Conservation (phyloP, 1,284 basidiomycete species). For the Singerocomus inundabilis region DNA sequence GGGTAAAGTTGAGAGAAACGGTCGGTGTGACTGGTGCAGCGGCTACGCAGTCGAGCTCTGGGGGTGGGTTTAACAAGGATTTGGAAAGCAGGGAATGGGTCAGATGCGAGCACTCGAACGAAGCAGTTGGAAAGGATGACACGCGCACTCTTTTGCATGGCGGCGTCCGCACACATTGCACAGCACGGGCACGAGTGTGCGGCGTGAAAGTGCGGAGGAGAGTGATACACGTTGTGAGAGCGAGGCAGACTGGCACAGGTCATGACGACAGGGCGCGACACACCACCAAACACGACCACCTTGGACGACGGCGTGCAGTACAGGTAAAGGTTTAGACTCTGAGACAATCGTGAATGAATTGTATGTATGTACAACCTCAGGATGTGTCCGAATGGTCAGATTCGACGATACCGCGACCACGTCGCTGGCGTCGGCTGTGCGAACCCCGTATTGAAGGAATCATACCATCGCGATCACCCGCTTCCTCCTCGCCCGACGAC, state of each 20-base stretch:
- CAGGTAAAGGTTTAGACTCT: no score
- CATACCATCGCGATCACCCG: conserved; percentile 5
- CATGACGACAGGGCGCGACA: no score
- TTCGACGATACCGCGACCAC: conserved; percentile 8
- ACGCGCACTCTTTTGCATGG: conserved; percentile 31
- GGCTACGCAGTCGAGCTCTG: conserved; percentile 8
- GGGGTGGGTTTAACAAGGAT: conserved; percentile 1
- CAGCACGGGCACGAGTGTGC: conserved; percentile 34
- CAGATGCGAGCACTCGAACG: conserved; percentile 12
- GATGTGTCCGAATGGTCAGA: conserved; percentile 21
- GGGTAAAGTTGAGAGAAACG: conserved; percentile 1
- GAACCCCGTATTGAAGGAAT: neutral
- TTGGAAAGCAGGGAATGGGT: conserved; percentile 4
- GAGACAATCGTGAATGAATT: neutral
- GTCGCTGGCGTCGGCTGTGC: neutral
- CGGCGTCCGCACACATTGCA: conserved; percentile 18
- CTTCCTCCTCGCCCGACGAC: conserved; percentile 24
- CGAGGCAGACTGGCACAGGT: conserved; percentile 23
- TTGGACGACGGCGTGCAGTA: no score
- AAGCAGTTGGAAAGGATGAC: conserved; percentile 16
- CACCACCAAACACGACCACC: no score
- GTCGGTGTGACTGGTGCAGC: conserved; percentile 5
- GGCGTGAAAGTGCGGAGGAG: conserved; percentile 21
- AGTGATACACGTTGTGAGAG: conserved; percentile 26
- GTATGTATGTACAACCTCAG: conserved; percentile 6